Base-by-base conservation (phyloP, 2,329 filamentous ascomycete species). In the Volutella citrinella region DNA sequence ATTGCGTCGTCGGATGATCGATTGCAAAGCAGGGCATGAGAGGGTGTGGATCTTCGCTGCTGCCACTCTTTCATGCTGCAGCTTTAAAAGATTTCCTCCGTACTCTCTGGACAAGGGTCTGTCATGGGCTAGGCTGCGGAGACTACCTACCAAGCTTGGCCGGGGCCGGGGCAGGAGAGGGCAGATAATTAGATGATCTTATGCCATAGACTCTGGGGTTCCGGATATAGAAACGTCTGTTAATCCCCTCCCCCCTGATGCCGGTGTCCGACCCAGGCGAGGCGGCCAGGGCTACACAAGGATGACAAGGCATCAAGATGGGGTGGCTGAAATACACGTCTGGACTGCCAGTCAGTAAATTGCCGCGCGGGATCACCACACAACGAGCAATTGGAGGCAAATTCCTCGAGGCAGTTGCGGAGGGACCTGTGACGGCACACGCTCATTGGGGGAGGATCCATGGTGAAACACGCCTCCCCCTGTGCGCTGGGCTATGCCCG, bases 171-270 rank as follows among this genome's bases (percentile, higher is more conserved):
- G 44, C 64, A 61, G 59, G 64, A 65, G 66, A 68, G 65, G 63
- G 66, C 64, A 68, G 69, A 74, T 74, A 75, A 75, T 72, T 74
- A 71, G 71, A 64, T 61, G 66, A 72, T 74, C 68, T 75, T 74
- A 76, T 74, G 70, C 69, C 66, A 70, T 70, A 64, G 63, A 57
- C 54, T 58, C 48, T 46, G 56, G 56, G 59, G 60, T 67, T 59
- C 67, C 64, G 61, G 64, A 70, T 72, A 69, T 72, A 70, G 68
- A 69, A 71, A 66, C 63, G 62, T n/a, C n/a, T n/a, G n/a, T 60
- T 33, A 41, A 39, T 36, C 46, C 46, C 49, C 56, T 62, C 56
- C 55, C 54, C 57, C 55, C 53, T 48, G 33, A 33, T 41, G 36
- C 37, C 38, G 26, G 30, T 30, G 36, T 27, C 30, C 20, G 42